Evolutionary conservation across 2,329 filamentous ascomycete species (phyloP).

Genomic region (Claviceps spartinae): DNA sequence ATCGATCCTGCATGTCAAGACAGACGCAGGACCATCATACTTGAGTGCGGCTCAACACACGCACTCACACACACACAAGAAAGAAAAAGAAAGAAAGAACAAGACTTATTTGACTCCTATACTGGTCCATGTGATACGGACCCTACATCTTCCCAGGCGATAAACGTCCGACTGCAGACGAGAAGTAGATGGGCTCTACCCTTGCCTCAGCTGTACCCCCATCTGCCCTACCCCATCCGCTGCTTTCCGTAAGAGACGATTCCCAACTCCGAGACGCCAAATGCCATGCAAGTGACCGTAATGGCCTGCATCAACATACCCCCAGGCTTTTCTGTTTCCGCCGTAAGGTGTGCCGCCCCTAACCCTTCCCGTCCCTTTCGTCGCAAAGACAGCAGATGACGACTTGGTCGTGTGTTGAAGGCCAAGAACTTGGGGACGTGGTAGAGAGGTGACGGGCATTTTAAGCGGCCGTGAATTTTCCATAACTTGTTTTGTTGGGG

Average conservation of each 20-base stretch:
- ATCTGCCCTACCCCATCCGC: neutral
- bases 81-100: neutral
- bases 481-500: neutral
- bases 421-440: neutral
- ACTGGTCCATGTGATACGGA: neutral
- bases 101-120: neutral
- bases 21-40: neutral
- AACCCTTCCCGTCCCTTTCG: neutral
- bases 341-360: neutral
- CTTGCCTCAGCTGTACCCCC: neutral
- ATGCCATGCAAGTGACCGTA: constrained; percentile 24
- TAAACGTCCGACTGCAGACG: neutral
- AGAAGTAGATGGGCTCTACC: neutral
- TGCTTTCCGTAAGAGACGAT: constrained; percentile 1
- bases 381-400: neutral
- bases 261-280: constrained; percentile 29
- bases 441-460: neutral
- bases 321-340: neutral
- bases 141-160: neutral
- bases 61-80: too few species aligned
- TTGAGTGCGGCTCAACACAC: too few species aligned
- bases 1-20: neutral
- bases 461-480: too few species aligned
- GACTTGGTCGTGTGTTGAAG: neutral
- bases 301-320: constrained; percentile 16